Evolutionary conservation across 768 basidiomycete species (phyloP).

Genomic region (Serendipita vermifera): DNA sequence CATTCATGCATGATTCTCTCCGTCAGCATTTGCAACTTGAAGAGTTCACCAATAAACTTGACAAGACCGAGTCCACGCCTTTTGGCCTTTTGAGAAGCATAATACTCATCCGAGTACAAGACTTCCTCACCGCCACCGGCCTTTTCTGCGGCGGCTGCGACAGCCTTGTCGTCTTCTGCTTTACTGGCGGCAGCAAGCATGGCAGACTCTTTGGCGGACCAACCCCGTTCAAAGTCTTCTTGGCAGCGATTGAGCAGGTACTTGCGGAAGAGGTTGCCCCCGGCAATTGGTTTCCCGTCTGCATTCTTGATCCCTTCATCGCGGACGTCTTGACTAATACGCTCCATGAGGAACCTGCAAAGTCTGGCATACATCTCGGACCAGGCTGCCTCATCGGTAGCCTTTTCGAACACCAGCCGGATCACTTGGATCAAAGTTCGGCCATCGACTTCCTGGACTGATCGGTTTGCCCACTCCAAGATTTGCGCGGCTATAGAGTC

Average conservation of each 20-base stretch:
- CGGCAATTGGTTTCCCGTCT: constrained; percentile 81
- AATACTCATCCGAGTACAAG: constrained; percentile 91
- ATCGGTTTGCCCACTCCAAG: constrained; percentile 88
- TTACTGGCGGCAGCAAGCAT: constrained; percentile 78
- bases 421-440: constrained; percentile 93
- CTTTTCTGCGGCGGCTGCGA: constrained; percentile 48
- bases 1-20: constrained; percentile 99
- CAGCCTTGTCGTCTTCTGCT: constrained; percentile 72
- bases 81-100: constrained; percentile 92
- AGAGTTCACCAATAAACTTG: constrained; percentile 96
- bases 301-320: constrained; percentile 73
- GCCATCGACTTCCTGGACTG: constrained; percentile 83
- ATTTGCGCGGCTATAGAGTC: constrained; percentile 93
- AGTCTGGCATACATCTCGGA: constrained; percentile 96
- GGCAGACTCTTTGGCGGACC: constrained; percentile 78
- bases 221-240: constrained; percentile 94
- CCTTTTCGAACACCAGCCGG: constrained; percentile 92
- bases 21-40: constrained; percentile 97
- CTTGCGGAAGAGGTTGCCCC: constrained; percentile 91
- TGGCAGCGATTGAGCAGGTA: constrained; percentile 95
- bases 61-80: constrained; percentile 93
- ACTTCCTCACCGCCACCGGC: constrained; percentile 50
- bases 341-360: constrained; percentile 92
- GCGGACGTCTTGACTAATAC: constrained; percentile 73
- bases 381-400: constrained; percentile 90